Conservation (phyloP, 352 stramenopile species). For the Poterioochromonas sp. region DNA sequence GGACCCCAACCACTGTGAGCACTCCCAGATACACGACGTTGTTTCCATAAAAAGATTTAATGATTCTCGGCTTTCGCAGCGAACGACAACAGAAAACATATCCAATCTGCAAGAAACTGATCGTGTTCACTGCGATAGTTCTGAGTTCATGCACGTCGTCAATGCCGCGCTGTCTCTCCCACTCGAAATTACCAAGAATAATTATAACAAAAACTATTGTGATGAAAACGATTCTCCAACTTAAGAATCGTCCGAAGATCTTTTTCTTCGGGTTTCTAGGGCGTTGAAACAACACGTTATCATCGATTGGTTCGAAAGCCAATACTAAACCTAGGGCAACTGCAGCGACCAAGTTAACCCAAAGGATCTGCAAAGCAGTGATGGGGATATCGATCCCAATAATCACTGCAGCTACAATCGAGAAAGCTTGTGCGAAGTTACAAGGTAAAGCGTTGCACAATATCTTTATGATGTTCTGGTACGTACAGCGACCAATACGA, state of each 20-base stretch:
- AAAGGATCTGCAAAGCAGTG: conserved; percentile 88
- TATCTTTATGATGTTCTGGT: background rate
- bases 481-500: conserved; percentile 52
- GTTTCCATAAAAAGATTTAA: background rate
- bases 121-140: background rate
- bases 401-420: background rate
- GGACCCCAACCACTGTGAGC: background rate
- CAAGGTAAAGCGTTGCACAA: background rate
- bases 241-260: conserved; percentile 11
- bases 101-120: background rate
- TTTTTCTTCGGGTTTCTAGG: background rate
- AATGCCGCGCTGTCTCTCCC: too few species aligned
- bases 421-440: conserved; percentile 1
- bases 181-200: background rate
- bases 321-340: conserved; percentile 86
- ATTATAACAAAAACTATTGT: background rate
- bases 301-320: conserved; percentile 64
- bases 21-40: background rate
- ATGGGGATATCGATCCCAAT: conserved; percentile 54
- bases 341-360: conserved; percentile 98
- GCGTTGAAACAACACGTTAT: background rate
- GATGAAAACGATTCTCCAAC: background rate
- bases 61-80: background rate
- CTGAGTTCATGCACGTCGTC: background rate
- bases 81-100: background rate